Evolutionary conservation across 1,284 basidiomycete species (phyloP), one percentile per base, ranked within the genome.

Genomic region (Ganoderma multipileum): DNA sequence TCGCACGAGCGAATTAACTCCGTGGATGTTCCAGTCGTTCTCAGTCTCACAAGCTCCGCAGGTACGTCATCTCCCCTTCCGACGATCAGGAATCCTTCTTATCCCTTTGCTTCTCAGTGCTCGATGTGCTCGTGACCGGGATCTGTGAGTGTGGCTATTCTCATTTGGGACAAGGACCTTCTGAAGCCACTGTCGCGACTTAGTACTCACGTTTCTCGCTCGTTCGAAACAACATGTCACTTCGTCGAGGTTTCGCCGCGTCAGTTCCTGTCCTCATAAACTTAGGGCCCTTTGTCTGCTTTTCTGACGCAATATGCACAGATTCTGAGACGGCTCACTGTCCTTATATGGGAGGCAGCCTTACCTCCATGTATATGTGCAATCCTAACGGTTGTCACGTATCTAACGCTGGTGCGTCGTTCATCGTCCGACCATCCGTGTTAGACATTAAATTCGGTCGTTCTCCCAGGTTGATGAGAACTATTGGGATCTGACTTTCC

Each of bases 321-420:
- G 78, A 71, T 77, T 7, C 63, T 79, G 50, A 64, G 65, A 23
- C 70, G 74, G 0, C 68, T 79, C 0, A 73, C 76, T 0, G 71
- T 77, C 14, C 64, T 79, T 52, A 72, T 77, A 16, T 79, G 79
- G 78, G 79, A 79, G 64, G 76, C 77, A 0, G 78, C 78, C 5
- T 61, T 79, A 14, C 79, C 78, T 3, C 79, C 79, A 0, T 77
- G 76, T 63, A 64, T 74, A 23, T 79, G 79, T 62, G 79, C 79
- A 0, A 73, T 78, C 28, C 39, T 75, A 50, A 75, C 76, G 2
- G 74, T 76, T 30, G 67, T 76, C 33, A 74, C 72, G 1, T 79
- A 77, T 50, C 64, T 76, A 18, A 73, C 71, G 3, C 57, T 77
- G 61, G 78, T 77, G n/a, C 18, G 61, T 36, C 39, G 14, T 61